Base-by-base conservation (phyloP, 1,284 basidiomycete genomes). In the Leccinum subrobustum region DNA sequence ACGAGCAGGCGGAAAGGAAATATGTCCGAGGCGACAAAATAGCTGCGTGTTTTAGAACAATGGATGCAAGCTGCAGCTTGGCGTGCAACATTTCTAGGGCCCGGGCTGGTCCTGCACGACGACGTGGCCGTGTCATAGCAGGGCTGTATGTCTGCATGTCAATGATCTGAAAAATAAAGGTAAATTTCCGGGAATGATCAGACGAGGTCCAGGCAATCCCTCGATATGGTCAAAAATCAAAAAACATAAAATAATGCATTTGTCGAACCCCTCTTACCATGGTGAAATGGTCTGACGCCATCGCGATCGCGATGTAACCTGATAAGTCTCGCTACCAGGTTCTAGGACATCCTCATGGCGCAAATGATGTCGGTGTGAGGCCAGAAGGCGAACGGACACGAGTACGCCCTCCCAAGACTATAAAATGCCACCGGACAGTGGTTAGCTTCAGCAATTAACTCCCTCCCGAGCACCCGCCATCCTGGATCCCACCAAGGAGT, bases 341-440 rank as follows among this genome's bases (percentile, higher is more conserved):
- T 59, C 54, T 50, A 68, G 51, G 53, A 60, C 68, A 37, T 61
- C 66, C 69, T 82, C 98, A 51, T 96, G 94, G 55, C 80, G 95
- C 37, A 83, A 94, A 50, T 95, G 97, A 89, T 87, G 12, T 92
- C 95, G 80, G 97, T 57, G 83, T 84, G 63, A 35, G 91, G 92
- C 73, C 82, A 44, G 56, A 57, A 59, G 60, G 61, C 50, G 54
- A 48, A 44, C 54, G 31, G 60, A 57, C 68, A 70, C 69, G 64
- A 64, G 61, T 53, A 56, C 60, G 56, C 55, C 39, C 58, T 42
- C 58, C 56, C 59, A 61, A 18, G 54, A 53, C 69, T 71, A 71
- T 71, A 70, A 73, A 73, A 60, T 56, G 9, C 62, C 58, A 39
- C 44, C 37, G 51, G 60, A 47, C 33, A 35, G 52, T 56, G 51